Conservation (phyloP, 1,139 yeast species). For the Blastobotrys proliferans region DNA sequence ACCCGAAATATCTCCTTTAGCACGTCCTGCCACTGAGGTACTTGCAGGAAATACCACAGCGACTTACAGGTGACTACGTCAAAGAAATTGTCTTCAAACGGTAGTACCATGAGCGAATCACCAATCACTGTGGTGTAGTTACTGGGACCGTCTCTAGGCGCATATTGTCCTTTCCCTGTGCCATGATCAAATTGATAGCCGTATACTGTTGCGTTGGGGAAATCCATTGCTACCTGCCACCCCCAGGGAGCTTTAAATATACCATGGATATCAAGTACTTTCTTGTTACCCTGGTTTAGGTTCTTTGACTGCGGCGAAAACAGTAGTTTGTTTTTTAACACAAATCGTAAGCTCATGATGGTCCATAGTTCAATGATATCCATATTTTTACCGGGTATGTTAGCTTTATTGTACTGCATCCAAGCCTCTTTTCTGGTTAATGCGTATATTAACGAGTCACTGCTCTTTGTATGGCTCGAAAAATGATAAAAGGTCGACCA, state of each 20-base stretch:
- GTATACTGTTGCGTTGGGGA: constrained; percentile 34
- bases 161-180: constrained; percentile 18
- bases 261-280: constrained; percentile 33
- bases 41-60: constrained; percentile 32
- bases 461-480: constrained; percentile 25
- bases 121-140: constrained; percentile 33
- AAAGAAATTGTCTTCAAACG: constrained; percentile 36
- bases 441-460: constrained; percentile 34
- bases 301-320: constrained; percentile 18
- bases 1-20: constrained; percentile 39
- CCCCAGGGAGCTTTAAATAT: constrained; percentile 37
- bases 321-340: constrained; percentile 24
- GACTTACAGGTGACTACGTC: constrained; percentile 34
- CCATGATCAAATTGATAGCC: constrained; percentile 29
- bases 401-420: constrained; percentile 26
- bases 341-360: constrained; percentile 31
- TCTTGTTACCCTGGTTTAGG: constrained; percentile 1
- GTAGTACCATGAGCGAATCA: constrained; percentile 30
- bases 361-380: constrained; percentile 34
- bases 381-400: constrained; percentile 16
- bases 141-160: constrained; percentile 29
- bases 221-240: constrained; percentile 40
- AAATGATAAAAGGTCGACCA: constrained; percentile 28
- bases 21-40: constrained; percentile 35
- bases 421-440: constrained; percentile 33